phyloP scores from a whole-genome alignment of 2,329 filamentous ascomycete species.

The Metarhizium rileyi region DNA sequence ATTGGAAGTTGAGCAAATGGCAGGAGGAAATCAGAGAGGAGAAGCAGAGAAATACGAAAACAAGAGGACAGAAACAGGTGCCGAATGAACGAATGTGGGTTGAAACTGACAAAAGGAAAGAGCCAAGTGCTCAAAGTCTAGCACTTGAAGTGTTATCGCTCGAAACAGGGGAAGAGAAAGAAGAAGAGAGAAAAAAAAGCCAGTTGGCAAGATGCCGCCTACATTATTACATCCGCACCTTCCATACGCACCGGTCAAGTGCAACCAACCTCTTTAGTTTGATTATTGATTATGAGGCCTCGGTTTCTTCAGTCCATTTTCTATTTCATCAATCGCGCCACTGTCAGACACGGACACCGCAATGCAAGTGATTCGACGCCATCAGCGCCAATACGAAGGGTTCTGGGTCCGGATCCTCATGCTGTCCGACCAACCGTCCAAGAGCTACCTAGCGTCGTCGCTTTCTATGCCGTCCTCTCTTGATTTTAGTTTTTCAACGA shows the following conservation, averaged over 20 bases:
- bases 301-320: not conserved
- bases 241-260: no score
- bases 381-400: not conserved
- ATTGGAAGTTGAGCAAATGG: not conserved
- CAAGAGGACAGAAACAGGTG: not conserved
- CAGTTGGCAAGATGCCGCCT: not conserved
- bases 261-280: no score
- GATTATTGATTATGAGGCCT: not conserved
- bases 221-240: no score
- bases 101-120: not conserved
- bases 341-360: not conserved
- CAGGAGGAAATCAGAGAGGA: not conserved
- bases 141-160: no score
- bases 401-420: not conserved
- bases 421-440: constrained; percentile 3
- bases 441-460: not conserved
- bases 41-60: not conserved
- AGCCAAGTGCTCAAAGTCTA: not conserved
- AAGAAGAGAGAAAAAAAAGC: not conserved
- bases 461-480: not conserved
- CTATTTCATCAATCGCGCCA: not conserved
- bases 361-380: not conserved
- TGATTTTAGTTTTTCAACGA: not conserved
- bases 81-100: not conserved
- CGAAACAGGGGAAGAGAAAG: not conserved